These are phyloP conservation scores for Mucor lusitanicus DNA, from an alignment of 371 early-diverging fungal genomes.

Conservation along the genomic window DNA sequence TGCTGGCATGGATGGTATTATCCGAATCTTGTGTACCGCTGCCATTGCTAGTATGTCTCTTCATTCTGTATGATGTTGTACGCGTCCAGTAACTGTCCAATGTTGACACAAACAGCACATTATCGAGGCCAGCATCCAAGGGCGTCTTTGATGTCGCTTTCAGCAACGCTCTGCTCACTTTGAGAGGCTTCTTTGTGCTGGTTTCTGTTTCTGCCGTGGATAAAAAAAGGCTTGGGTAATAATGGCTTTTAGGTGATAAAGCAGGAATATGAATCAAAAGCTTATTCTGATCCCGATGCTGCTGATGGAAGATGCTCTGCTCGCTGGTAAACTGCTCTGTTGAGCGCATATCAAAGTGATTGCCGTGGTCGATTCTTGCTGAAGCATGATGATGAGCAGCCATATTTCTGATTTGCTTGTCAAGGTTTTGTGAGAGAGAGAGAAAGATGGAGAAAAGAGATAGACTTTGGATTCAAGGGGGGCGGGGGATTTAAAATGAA, in stretches of 20 bases:
- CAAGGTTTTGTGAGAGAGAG: not conserved
- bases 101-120: constrained; percentile 20
- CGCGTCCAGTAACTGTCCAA: constrained; percentile 12
- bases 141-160: constrained; percentile 13
- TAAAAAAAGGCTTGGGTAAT: not conserved
- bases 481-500: not conserved
- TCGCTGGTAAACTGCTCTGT: not conserved
- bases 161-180: not conserved
- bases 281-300: not conserved
- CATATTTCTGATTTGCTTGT: not conserved
- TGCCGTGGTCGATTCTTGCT: not conserved
- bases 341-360: not conserved
- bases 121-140: constrained; percentile 12
- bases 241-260: not conserved
- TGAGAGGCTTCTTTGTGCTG: not conserved
- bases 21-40: not conserved
- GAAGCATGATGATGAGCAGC: not conserved
- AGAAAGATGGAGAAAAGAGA: not conserved
- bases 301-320: not conserved
- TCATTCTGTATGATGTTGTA: constrained; percentile 8
- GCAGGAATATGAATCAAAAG: not conserved
- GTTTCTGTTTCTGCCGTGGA: not conserved
- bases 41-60: not conserved
- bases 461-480: not conserved
- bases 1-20: not conserved